A percentile compares a stretch with the other conserved stretches of the same genome.
Conservation (phyloP, 2,329 filamentous ascomycete species). For the Alternaria consortialis region DNA sequence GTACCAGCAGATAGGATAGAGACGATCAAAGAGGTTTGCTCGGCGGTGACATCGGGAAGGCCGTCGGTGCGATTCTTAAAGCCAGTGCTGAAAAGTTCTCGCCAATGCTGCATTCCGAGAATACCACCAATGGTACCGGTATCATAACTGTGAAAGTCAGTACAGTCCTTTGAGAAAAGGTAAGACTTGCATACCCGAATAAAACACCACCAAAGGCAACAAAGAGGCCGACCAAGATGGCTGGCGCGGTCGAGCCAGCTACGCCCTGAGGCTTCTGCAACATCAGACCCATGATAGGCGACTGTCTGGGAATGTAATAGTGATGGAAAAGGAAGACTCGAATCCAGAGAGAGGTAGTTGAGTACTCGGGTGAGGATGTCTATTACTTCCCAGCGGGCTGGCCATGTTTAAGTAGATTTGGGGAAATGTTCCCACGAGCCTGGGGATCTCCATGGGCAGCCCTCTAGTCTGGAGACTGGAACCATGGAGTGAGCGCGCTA, state of each 20-base stretch:
- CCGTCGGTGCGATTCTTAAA: constrained; percentile 52
- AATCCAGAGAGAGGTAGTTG: constrained; percentile 5
- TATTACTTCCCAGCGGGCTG: constrained; percentile 14
- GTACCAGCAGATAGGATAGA: constrained; percentile 86
- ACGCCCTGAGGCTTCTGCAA: constrained; percentile 77
- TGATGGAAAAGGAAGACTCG: constrained; percentile 8
- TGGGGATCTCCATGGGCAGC: constrained; percentile 34
- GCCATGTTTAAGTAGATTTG: constrained; percentile 34
- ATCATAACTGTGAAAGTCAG: constrained; percentile 44
- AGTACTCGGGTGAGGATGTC: constrained; percentile 19
- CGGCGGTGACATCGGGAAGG: constrained; percentile 41
- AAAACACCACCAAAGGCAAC: constrained; percentile 59
- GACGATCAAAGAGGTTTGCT: constrained; percentile 75
- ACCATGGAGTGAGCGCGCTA: constrained; percentile 32
- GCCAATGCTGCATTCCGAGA: constrained; percentile 74
- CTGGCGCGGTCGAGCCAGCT: constrained; percentile 62
- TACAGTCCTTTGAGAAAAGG: not conserved
- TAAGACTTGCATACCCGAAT: constrained; percentile 44
- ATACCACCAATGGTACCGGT: constrained; percentile 64
- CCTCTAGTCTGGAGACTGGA: constrained; percentile 31
- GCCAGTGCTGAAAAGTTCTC: constrained; percentile 65
- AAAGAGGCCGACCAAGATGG: constrained; percentile 54
- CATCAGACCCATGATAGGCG: constrained; percentile 46
- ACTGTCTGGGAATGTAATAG: constrained; percentile 15
- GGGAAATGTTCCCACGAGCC: constrained; percentile 23